These are phyloP conservation scores for Hygrophorus pudorinus DNA, from an alignment of 768 basidiomycete species.

Conservation along the genomic window DNA sequence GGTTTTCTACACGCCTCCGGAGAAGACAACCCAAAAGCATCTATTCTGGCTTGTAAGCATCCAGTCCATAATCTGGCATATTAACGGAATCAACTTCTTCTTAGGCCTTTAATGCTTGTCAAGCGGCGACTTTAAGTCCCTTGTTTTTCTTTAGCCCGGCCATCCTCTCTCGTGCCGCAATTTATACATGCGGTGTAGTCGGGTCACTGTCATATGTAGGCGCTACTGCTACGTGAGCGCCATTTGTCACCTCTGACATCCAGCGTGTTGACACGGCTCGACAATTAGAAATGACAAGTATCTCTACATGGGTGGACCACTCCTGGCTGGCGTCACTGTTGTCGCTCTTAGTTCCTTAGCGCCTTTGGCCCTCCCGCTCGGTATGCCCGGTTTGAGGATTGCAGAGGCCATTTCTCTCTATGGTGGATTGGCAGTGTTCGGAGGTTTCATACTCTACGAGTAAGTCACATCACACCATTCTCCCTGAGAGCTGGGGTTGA, in stretches of 20 bases:
- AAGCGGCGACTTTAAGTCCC: slow-evolving; percentile 79
- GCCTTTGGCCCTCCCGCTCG: slow-evolving; percentile 82
- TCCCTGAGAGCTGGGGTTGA: not conserved
- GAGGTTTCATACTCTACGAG: slow-evolving; percentile 84
- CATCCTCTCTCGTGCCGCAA: slow-evolving; percentile 74
- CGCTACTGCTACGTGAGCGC: slow-evolving; percentile 65
- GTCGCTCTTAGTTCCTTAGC: slow-evolving; percentile 82
- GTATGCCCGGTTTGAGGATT: slow-evolving; percentile 64
- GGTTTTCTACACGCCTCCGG: slow-evolving; percentile 67
- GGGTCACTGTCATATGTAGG: slow-evolving; percentile 82
- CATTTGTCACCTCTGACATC: not conserved
- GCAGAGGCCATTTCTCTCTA: slow-evolving; percentile 76
- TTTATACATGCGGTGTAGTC: slow-evolving; percentile 84
- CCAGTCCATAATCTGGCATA: not conserved
- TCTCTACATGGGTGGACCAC: slow-evolving; percentile 77
- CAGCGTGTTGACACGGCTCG: not conserved
- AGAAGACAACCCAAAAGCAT: slow-evolving; percentile 69
- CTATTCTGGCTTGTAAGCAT: slow-evolving; percentile 64
- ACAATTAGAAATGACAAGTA: slow-evolving; percentile 61
- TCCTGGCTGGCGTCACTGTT: slow-evolving; percentile 82
- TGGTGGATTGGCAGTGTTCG: slow-evolving; percentile 81
- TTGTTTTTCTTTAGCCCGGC: slow-evolving; percentile 86
- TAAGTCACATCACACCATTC: slow-evolving; percentile 24
- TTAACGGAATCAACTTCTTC: not conserved
- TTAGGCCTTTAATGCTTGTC: slow-evolving; percentile 77